phyloP scores from a whole-genome alignment of 1,284 basidiomycete species.

The Rhodotorula sp. region DNA sequence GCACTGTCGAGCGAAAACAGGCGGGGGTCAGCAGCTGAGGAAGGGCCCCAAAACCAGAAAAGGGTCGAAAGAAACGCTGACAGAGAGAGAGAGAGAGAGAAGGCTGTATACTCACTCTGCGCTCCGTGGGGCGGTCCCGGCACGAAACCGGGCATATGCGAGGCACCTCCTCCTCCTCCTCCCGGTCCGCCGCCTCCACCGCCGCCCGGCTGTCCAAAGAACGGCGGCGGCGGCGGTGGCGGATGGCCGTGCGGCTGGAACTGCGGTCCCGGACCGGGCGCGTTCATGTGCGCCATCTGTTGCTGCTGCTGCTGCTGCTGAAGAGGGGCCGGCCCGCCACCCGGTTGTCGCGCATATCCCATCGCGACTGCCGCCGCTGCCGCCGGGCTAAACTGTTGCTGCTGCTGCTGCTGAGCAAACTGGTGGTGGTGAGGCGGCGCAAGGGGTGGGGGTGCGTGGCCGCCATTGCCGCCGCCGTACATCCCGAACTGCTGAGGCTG shows the following conservation, averaged over 20 bases:
- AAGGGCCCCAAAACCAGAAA: not conserved
- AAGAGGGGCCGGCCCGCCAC: not conserved
- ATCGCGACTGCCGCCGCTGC: not conserved
- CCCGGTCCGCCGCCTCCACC: no score
- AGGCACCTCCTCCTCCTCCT: no score
- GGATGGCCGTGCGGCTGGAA: not conserved
- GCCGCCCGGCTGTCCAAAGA: not conserved
- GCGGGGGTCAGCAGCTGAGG: not conserved
- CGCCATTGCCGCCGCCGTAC: not conserved
- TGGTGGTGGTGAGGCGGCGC: not conserved
- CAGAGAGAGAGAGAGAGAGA: no score
- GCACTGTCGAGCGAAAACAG: not conserved
- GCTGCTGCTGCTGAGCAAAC: not conserved
- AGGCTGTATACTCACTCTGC: not conserved
- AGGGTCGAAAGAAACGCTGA: no score
- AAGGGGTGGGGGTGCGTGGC: not conserved
- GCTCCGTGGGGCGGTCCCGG: not conserved
- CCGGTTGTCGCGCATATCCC: not conserved
- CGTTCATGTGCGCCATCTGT: conserved; percentile 2
- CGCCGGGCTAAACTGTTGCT: not conserved
- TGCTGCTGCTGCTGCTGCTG: not conserved
- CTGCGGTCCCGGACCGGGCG: not conserved
- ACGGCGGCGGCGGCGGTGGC: not conserved
- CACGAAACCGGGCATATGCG: not conserved
- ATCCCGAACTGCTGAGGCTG: not conserved